Conservation (phyloP, 441 rosid species). For the Manihot esculenta region DNA sequence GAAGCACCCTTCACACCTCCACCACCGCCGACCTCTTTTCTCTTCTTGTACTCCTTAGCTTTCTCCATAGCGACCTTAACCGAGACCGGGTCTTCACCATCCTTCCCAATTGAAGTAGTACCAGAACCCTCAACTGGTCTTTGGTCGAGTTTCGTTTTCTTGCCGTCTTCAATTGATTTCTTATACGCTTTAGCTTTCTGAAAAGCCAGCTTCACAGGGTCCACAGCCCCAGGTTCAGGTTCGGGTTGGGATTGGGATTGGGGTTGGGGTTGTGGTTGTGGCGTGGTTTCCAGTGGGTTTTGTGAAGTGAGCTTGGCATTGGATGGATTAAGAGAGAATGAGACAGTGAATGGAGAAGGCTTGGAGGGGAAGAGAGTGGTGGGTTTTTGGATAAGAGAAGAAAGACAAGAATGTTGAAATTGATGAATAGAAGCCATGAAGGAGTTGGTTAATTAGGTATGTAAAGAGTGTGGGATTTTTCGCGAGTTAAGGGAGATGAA, state of each 20-base stretch:
- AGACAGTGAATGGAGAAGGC: constrained; percentile 31
- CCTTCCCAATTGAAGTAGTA: not conserved
- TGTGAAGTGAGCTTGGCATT: constrained; percentile 28
- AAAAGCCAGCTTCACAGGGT: constrained; percentile 63
- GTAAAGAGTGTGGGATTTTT: too few relatives aligned
- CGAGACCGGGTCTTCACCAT: constrained; percentile 25
- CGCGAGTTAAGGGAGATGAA: too few relatives aligned
- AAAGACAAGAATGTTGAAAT: constrained; percentile 42
- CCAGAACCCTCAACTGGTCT: constrained; percentile 23
- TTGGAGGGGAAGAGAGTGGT: constrained; percentile 37
- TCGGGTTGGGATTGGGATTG: constrained; percentile 20
- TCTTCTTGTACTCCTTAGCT: constrained; percentile 39
- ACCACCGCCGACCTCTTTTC: constrained; percentile 24
- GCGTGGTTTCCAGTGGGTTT: constrained; percentile 22
- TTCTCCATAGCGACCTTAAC: constrained; percentile 48
- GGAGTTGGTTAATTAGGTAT: not conserved
- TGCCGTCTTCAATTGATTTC: constrained; percentile 27
- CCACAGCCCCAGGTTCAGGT: constrained; percentile 32
- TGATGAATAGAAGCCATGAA: constrained; percentile 48
- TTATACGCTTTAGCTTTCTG: constrained; percentile 62
- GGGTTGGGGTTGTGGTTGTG: too few relatives aligned
- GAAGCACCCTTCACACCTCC: constrained; percentile 20
- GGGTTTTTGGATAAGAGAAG: constrained; percentile 36
- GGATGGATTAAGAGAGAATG: constrained; percentile 39
- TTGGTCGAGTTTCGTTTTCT: constrained; percentile 18